Evolutionary conservation across 768 basidiomycete species (phyloP), one percentile per base, ranked within the genome.

Genomic region (Rhizopogon vulgaris): DNA sequence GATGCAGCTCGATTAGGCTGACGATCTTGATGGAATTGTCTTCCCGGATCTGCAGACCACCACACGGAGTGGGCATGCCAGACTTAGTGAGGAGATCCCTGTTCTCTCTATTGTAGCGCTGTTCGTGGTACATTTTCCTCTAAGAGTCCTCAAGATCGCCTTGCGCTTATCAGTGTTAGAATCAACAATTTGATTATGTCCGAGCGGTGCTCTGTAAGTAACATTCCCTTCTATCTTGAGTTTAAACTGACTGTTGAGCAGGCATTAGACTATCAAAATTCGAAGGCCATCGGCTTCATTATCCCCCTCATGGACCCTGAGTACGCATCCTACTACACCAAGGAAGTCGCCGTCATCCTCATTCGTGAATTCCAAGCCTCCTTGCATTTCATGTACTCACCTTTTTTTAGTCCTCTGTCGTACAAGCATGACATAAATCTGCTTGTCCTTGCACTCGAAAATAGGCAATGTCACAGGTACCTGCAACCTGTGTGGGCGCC

Each of bases 231-330:
- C 4, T 4, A n/a, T 6, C 24, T 0, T 38, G 36, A 11, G 3
- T 41, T n/a, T 1, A 4, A 32, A n/a, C 14, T 56, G n/a, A 56
- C 17, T 40, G 25, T 49, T n/a, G n/a, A n/a, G n/a, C n/a, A n/a
- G n/a, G n/a, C n/a, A n/a, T n/a, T n/a, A n/a, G n/a, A n/a, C n/a
- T n/a, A n/a, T 12, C 51, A 53, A 0, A 63, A 69, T 0, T 78
- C 78, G 57, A 88, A 88, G 68, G 96, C 95, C 27, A 98, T 98
- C 58, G 96, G 96, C 34, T 98, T 97, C 73, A 99, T 99, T 67
- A 97, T 99, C 49, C 96, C 96, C 2, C 86, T 99, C 54, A 98
- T 99, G 96, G 96, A 99, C 64, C 94, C 96, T 42, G 95, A 99
- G 75, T 98, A 97, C 62, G 96, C 95, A 12, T 94, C 92, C 14